A percentile compares a stretch with the other conserved stretches of the same genome.
These are phyloP conservation scores for Neoscytalidium dimidiatum DNA, from an alignment of 2,329 filamentous ascomycete genomes.

Conservation along the genomic window DNA sequence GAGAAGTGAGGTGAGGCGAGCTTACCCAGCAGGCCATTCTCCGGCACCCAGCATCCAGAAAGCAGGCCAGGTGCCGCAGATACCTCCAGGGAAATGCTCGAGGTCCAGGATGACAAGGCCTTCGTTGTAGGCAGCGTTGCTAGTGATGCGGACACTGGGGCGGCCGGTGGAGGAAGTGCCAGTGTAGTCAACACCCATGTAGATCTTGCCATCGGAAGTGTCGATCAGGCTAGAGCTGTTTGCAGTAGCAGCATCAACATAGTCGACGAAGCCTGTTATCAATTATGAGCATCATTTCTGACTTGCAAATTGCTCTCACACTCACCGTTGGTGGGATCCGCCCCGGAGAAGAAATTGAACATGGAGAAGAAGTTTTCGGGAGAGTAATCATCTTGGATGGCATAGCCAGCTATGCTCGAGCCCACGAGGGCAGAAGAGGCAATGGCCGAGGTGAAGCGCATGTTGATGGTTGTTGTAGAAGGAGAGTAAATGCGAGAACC, in stretches of 20 bases:
- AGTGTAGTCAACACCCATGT: conserved; percentile 49
- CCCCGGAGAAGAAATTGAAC: conserved; percentile 38
- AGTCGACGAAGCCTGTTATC: conserved; percentile 39
- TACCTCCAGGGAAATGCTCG: conserved; percentile 52
- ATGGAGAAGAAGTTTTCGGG: conserved; percentile 36
- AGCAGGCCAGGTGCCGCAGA: conserved; percentile 51
- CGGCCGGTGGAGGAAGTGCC: conserved; percentile 43
- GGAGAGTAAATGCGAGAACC: background rate
- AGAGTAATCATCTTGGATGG: conserved; percentile 24
- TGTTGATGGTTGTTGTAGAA: conserved; percentile 26
- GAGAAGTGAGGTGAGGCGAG: conserved; percentile 18
- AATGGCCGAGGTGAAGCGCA: conserved; percentile 39
- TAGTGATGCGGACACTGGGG: conserved; percentile 49
- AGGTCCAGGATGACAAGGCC: conserved; percentile 54
- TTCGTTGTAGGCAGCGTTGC: conserved; percentile 48
- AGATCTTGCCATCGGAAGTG: conserved; percentile 35
- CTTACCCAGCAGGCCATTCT: conserved; percentile 35
- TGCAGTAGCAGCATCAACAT: conserved; percentile 41
- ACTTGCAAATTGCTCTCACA: conserved; percentile 24
- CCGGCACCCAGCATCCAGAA: conserved; percentile 42
- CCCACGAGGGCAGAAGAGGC: conserved; percentile 35
- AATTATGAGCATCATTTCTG: conserved; percentile 16
- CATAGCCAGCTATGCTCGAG: conserved; percentile 39
- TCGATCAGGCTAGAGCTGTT: conserved; percentile 44
- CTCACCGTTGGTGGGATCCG: conserved; percentile 48